Base-by-base conservation (phyloP, 306 rosid genomes). In the Fagus sylvatica region DNA sequence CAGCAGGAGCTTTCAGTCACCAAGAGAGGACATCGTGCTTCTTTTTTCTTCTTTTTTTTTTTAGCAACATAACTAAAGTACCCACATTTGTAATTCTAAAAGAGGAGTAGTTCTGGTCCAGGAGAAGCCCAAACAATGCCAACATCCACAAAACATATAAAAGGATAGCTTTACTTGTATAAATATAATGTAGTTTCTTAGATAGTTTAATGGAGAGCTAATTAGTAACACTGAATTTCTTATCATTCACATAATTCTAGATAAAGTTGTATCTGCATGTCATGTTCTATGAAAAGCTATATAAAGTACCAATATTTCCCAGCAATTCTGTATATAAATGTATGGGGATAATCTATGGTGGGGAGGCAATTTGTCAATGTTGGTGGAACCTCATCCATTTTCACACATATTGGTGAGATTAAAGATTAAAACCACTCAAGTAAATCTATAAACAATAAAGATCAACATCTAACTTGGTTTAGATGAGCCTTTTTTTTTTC, bases 221-320 rank as follows among this genome's bases (percentile, higher is more conserved):
- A 15, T 62, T 22, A 13, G 36, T 13, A 62, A 62, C 16, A 34
- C 16, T 13, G 22, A 34, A 39, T 36, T 62, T 62, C 69, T 61
- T 61, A 13, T 32, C 22, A 15, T 11, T 32, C 49, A 61, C 9
- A 61, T 61, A 33, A 61, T 32, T 12, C 7, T 4, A 5, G 22
- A 61, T 59, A 9, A 61, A 32, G 6, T 33, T 34, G 22, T 12
- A 6, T 12, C 33, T 12, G n/a, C 68, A 33, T 61, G 49, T 74
- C 83, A 43, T 59, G 82, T 46, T 72, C 59, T 48, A 65, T 33
- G 22, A 39, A 73, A 15, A 72, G 69, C 48, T 11, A 19, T 76
- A n/a, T 61, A 70, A 61, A 61, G 41, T 61, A 34, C 41, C 68
- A 34, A 33, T 12, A 1, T 4, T 61, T 6, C 11, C 11, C 49